A percentile compares a stretch with the other conserved stretches of the same genome.
Conservation (phyloP, 2,329 filamentous ascomycete species). For the Fusarium pseudograminearum region DNA sequence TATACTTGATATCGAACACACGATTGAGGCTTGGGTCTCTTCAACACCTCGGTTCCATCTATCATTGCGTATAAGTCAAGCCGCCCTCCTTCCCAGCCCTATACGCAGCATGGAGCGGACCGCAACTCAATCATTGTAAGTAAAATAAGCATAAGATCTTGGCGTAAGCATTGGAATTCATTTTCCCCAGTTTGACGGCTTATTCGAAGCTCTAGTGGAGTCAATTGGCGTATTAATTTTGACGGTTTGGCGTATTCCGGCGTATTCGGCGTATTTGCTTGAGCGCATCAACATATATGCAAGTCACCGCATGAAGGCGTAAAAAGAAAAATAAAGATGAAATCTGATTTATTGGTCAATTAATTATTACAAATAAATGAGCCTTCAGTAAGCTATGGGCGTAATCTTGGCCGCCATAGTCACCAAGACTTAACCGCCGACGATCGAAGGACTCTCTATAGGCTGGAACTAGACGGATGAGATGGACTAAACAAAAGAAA, state of each 20-base stretch:
- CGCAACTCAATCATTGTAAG: not conserved
- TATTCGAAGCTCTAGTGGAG: not conserved
- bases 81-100: not conserved
- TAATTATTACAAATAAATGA: not conserved
- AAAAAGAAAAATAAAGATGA: accelerated
- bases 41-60: no score
- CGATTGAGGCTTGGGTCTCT: accelerated
- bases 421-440: no score
- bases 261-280: slow-evolving; percentile 20
- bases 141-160: slow-evolving; percentile 9
- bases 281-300: not conserved
- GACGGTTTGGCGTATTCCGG: slow-evolving; percentile 2
- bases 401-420: not conserved
- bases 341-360: accelerated
- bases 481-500: not conserved
- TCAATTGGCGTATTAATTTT: not conserved
- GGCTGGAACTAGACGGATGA: not conserved
- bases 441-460: not conserved
- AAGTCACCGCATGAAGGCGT: accelerated
- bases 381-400: no score
- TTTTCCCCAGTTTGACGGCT: no score
- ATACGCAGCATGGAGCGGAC: not conserved
- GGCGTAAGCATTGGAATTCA: not conserved
- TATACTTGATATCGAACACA: not conserved
- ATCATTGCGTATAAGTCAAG: not conserved